Conservation (phyloP, 73 alveolate genomes). For the Paramecium sexaurelia region DNA sequence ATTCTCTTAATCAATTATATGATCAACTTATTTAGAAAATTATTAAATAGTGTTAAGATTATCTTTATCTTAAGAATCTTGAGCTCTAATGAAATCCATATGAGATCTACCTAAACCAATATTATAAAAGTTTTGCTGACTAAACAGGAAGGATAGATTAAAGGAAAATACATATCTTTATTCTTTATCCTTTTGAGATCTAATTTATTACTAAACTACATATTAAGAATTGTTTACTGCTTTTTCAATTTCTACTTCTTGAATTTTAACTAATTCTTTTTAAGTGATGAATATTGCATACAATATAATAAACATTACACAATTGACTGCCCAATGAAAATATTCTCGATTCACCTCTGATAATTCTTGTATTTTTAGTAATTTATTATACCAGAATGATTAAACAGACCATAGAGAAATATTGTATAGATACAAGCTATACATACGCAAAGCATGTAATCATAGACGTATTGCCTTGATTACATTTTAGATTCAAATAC, state of each 20-base stretch:
- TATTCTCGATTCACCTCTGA: neutral
- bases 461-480: neutral
- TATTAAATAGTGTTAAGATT: neutral
- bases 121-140: slow-evolving; percentile 11
- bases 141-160: neutral
- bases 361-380: neutral
- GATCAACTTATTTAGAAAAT: slow-evolving; percentile 31
- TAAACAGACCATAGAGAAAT: neutral
- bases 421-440: neutral
- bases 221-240: neutral
- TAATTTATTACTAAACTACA: slow-evolving; percentile 4
- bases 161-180: slow-evolving; percentile 5
- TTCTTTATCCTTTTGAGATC: neutral
- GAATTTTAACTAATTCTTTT: slow-evolving; percentile 3
- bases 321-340: slow-evolving; percentile 49
- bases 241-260: slow-evolving; percentile 46
- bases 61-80: neutral
- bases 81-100: neutral
- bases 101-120: slow-evolving; percentile 53
- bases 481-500: neutral
- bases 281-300: slow-evolving; percentile 19
- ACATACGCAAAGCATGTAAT: neutral
- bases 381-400: neutral
- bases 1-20: slow-evolving; percentile 28
- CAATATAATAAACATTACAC: neutral